These are phyloP conservation scores for Rhizopus arrhizus DNA, from an alignment of 371 early-diverging fungal genomes.

Conservation along the genomic window DNA sequence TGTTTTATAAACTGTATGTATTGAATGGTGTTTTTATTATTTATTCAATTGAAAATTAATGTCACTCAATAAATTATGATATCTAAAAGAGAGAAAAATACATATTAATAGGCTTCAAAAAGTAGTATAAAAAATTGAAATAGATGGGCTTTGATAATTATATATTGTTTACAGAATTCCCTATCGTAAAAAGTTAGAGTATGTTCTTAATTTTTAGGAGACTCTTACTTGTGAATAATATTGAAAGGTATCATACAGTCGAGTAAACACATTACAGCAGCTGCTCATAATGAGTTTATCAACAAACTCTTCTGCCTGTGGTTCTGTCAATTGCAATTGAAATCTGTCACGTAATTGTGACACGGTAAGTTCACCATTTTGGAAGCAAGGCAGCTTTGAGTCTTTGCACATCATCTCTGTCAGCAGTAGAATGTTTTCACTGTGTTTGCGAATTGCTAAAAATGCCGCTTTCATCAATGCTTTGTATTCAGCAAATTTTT, in stretches of 20 bases:
- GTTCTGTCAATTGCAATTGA: constrained; percentile 81
- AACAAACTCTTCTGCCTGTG: constrained; percentile 86
- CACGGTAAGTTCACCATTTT: constrained; percentile 47
- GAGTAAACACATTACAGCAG: constrained; percentile 93
- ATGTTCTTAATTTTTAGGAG: neutral
- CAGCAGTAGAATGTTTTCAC: constrained; percentile 77
- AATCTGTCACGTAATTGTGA: constrained; percentile 82
- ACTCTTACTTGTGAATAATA: constrained; percentile 89
- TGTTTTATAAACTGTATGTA: too few species aligned
- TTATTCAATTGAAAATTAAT: too few species aligned
- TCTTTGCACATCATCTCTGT: constrained; percentile 93
- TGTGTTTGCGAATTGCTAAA: constrained; percentile 78
- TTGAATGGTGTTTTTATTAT: too few species aligned
- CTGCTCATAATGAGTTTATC: constrained; percentile 92
- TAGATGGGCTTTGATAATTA: neutral
- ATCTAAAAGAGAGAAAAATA: neutral
- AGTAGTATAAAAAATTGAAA: neutral
- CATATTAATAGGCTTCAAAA: neutral
- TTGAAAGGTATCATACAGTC: constrained; percentile 98
- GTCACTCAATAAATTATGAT: neutral
- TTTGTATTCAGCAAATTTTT: constrained; percentile 82
- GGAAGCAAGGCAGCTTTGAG: constrained; percentile 90
- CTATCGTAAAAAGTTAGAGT: neutral
- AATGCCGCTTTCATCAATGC: constrained; percentile 78
- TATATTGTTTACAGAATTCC: constrained; percentile 14